Evolutionary conservation across 2,329 filamentous ascomycete species (phyloP).

Genomic region (Xylaria sp.): DNA sequence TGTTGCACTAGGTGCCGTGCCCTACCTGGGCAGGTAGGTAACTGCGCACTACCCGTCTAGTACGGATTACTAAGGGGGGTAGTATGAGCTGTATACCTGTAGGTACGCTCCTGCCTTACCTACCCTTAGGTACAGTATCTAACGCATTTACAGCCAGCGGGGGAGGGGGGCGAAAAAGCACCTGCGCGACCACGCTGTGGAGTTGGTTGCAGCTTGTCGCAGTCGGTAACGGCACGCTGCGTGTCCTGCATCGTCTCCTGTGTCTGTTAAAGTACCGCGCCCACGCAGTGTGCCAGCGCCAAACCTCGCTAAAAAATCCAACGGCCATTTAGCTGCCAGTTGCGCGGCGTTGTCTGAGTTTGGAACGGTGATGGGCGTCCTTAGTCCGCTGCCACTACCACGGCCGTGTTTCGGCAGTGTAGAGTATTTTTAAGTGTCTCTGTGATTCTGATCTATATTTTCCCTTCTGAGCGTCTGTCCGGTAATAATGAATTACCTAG

Average conservation of each 20-base stretch:
- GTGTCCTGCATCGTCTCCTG: conserved; percentile 5
- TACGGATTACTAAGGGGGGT: not conserved
- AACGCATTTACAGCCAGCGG: not conserved
- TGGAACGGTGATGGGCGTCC: not conserved
- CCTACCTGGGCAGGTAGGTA: conserved; percentile 13
- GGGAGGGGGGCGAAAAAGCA: not conserved
- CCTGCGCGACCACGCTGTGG: conserved; percentile 1
- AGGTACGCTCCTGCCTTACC: no score
- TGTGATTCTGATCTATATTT: not conserved
- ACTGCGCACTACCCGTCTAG: conserved; percentile 3
- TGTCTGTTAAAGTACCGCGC: not conserved
- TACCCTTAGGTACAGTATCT: no score
- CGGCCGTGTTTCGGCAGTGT: conserved; percentile 3
- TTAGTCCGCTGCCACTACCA: conserved; percentile 18
- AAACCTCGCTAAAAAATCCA: conserved; percentile 11
- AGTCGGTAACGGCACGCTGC: conserved; percentile 8
- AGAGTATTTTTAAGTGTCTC: conserved; percentile 1
- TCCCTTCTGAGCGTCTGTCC: not conserved
- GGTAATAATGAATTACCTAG: not conserved
- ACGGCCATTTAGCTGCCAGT: not conserved
- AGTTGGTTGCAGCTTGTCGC: conserved; percentile 12
- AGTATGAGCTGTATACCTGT: not conserved
- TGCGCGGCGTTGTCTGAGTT: not conserved
- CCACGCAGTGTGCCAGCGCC: not conserved
- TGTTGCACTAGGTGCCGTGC: conserved; percentile 28